These are phyloP conservation scores for Gentiana macrophylla DNA, from an alignment of 257 asterid species.

Conservation along the genomic window DNA sequence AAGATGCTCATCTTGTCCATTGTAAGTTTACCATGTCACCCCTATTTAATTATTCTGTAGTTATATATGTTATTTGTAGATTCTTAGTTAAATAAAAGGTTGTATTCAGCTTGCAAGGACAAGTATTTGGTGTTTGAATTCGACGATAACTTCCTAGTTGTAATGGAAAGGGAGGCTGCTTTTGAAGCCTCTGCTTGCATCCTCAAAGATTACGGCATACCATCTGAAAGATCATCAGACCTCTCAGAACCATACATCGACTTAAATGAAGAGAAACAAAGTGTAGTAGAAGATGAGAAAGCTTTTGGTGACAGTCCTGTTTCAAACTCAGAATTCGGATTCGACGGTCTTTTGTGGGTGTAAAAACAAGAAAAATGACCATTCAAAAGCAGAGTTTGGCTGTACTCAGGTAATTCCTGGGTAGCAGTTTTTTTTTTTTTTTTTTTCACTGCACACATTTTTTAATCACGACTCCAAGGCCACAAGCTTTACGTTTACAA, in stretches of 20 bases:
- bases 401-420: too few species aligned
- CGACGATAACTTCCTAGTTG: constrained; percentile 70
- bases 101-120: constrained; percentile 43
- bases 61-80: constrained; percentile 1
- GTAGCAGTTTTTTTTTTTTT: too few species aligned
- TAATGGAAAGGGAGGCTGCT: constrained; percentile 69
- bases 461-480: too few species aligned
- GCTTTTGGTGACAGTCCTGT: constrained; percentile 55
- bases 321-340: constrained; percentile 56
- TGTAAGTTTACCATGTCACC: constrained; percentile 36
- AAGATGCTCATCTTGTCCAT: constrained; percentile 72
- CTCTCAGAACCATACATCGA: constrained; percentile 51
- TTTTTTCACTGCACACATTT: too few species aligned
- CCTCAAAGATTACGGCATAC: constrained; percentile 83
- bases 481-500: too few species aligned
- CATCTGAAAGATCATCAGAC: constrained; percentile 73
- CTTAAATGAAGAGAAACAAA: constrained; percentile 18
- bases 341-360: constrained; percentile 71
- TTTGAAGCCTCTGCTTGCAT: constrained; percentile 54
- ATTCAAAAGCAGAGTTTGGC: too few species aligned
- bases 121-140: constrained; percentile 70
- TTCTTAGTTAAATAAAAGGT: not conserved
- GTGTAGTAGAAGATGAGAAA: constrained; percentile 13
- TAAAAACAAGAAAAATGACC: constrained; percentile 8
- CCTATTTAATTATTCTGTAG: not conserved